These are phyloP conservation scores for Botrytis hyacinthi DNA, from an alignment of 2,329 filamentous ascomycete species.

Conservation along the genomic window DNA sequence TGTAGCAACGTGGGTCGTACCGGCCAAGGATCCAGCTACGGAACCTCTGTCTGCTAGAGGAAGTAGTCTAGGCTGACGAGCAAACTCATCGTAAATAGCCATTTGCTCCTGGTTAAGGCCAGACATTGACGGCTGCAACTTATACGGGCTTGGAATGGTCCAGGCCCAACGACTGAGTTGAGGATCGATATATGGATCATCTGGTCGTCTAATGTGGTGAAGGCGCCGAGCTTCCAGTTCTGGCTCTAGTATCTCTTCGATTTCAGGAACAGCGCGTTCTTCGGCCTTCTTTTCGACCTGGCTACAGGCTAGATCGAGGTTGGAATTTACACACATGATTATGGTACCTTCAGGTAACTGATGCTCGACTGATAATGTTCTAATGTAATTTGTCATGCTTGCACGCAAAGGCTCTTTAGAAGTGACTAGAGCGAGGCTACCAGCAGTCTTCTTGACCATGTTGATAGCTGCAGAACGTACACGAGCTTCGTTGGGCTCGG, in stretches of 20 bases:
- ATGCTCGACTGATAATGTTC: conserved; percentile 62
- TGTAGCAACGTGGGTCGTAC: conserved; percentile 55
- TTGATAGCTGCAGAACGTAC: conserved; percentile 83
- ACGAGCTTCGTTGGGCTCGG: conserved; percentile 84
- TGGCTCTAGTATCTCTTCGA: conserved; percentile 85
- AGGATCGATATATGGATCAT: conserved; percentile 80
- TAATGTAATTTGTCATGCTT: conserved; percentile 96
- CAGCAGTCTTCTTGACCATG: conserved; percentile 92
- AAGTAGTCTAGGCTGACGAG: conserved; percentile 71
- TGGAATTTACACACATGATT: conserved; percentile 98
- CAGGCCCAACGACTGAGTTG: conserved; percentile 86
- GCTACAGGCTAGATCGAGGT: conserved; percentile 86
- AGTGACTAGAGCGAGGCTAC: conserved; percentile 92
- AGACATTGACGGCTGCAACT: conserved; percentile 66
- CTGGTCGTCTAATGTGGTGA: conserved; percentile 71
- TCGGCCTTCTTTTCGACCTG: conserved; percentile 96
- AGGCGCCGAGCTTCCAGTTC: conserved; percentile 76
- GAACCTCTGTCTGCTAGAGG: conserved; percentile 14
- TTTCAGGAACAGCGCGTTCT: conserved; percentile 87
- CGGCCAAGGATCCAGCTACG: conserved; percentile 45
- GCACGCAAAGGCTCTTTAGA: conserved; percentile 95
- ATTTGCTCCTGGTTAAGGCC: conserved; percentile 90
- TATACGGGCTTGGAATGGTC: conserved; percentile 91
- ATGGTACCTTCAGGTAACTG: conserved; percentile 92
- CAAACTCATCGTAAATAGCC: conserved; percentile 96